Base-by-base conservation (phyloP, 129 eudicot genomes). In the Artemisia annua region DNA sequence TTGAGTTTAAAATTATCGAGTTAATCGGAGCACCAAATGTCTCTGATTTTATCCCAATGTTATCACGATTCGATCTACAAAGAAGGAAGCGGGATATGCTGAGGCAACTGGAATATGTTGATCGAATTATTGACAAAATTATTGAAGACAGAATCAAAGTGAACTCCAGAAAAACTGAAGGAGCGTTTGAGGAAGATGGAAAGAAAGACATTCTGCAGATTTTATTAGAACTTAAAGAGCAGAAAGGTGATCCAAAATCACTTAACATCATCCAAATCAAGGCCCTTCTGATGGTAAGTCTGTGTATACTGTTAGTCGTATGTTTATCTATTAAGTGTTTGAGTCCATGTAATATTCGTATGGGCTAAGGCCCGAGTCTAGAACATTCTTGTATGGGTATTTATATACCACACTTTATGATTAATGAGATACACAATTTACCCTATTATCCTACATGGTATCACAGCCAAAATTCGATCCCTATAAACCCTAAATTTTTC, bases 11-110 rank as follows among this genome's bases (percentile, higher is more conserved):
- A 84, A 70, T 83, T 52, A 44, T 75, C 17, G 77, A 83, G 77
- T 13, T 79, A 16, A 10, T 83, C n/a, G 84, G 46, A 18, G 66
- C 51, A 18, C 79, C 68, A 46, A 79, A 75, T 24, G 56, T 83
- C 8, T 82, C 84, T 0, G 87, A 83, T 75, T 83, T 66, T 13
- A 79, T 83, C 16, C 87, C 84, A 12, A 71, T 65, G 24, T 52
- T 83, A 11, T 74, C 78, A 0, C 55, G 79, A 82, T 65, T 83
- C 57, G 82, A 83, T 43, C 71, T 80, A 17, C 87, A 79, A 18
- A 70, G 87, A 52, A 75, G 75, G 14, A 52, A 66, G 19, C 17
- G 63, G 16, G 82, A 71, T 30, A 85, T 85, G 89, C 75, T 69
- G 80, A 63, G 17, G 58, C 63, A 63, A 65, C 74, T 56, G 8